Conservation (phyloP, 345 rosid genomes). For the Stellera chamaejasme region DNA sequence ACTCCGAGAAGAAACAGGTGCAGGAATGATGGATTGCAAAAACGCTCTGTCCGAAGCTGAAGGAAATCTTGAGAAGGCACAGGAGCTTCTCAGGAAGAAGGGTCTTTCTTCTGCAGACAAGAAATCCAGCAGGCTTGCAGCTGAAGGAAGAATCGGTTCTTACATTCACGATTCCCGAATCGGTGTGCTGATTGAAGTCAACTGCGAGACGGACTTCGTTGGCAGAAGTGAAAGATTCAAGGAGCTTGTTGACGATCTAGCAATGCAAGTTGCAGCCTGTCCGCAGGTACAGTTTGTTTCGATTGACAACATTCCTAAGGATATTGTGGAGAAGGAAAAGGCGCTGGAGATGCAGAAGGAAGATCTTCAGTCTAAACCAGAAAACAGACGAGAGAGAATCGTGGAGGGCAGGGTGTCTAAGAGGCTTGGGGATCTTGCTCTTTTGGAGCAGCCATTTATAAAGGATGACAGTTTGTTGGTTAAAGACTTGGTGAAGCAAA, state of each 20-base stretch:
- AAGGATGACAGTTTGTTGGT: slow-evolving; percentile 64
- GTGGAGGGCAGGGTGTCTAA: slow-evolving; percentile 83
- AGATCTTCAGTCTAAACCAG: slow-evolving; percentile 80
- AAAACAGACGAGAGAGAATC: slow-evolving; percentile 75
- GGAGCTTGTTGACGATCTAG: slow-evolving; percentile 83
- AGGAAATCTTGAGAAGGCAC: slow-evolving; percentile 90
- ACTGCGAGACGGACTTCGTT: slow-evolving; percentile 85
- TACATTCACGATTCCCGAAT: slow-evolving; percentile 65
- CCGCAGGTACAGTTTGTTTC: slow-evolving; percentile 80
- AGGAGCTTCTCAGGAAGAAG: slow-evolving; percentile 90
- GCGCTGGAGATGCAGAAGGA: slow-evolving; percentile 94
- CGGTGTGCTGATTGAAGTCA: slow-evolving; percentile 86
- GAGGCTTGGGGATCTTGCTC: slow-evolving; percentile 77
- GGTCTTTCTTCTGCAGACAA: slow-evolving; percentile 92
- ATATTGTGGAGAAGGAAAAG: slow-evolving; percentile 49
- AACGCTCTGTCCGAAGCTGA: slow-evolving; percentile 85
- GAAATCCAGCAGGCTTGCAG: slow-evolving; percentile 89
- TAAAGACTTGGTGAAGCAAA: slow-evolving; percentile 80
- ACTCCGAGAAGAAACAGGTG: slow-evolving; percentile 93
- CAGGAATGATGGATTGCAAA: slow-evolving; percentile 99
- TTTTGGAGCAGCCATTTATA: slow-evolving; percentile 71
- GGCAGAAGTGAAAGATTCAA: slow-evolving; percentile 88
- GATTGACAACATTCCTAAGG: slow-evolving; percentile 55
- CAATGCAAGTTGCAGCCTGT: slow-evolving; percentile 88
- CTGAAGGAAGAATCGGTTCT: slow-evolving; percentile 48